Evolutionary conservation across 2,329 filamentous ascomycete species (phyloP).

Genomic region (Diaporthe velutina): DNA sequence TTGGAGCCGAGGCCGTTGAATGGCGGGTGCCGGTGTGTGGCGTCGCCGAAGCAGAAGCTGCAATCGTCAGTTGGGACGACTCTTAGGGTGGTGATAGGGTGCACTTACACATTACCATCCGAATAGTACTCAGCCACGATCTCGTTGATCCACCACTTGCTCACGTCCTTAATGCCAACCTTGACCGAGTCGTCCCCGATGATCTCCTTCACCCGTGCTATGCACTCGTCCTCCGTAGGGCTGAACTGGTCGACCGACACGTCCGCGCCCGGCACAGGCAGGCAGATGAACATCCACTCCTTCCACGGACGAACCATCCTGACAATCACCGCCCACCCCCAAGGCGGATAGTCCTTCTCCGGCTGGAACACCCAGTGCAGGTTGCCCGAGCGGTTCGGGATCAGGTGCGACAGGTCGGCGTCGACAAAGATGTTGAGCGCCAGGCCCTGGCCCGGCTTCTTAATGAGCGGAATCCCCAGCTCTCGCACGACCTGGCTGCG

Average conservation of each 20-base stretch:
- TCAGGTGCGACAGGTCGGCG: conserved; percentile 61
- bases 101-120: conserved; percentile 58
- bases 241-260: conserved; percentile 50
- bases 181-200: conserved; percentile 67
- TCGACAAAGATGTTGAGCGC: conserved; percentile 57
- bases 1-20: conserved; percentile 69
- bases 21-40: conserved; percentile 70
- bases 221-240: conserved; percentile 61
- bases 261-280: conserved; percentile 56
- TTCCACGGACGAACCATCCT: conserved; percentile 75
- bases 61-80: conserved; percentile 29
- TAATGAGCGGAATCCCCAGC: conserved; percentile 52
- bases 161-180: conserved; percentile 64
- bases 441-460: conserved; percentile 50
- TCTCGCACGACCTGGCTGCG: conserved; percentile 54
- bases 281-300: conserved; percentile 71
- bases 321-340: conserved; percentile 62
- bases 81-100: too few relatives aligned
- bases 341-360: conserved; percentile 62
- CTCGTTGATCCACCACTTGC: conserved; percentile 73
- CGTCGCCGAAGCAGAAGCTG: conserved; percentile 68
- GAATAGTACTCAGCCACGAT: conserved; percentile 70
- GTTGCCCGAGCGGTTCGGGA: conserved; percentile 66
- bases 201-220: conserved; percentile 58
- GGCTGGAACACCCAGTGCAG: conserved; percentile 73